These are phyloP conservation scores for Picochlorum sp. DNA, from an alignment of 139 green algal species.

Conservation along the genomic window DNA sequence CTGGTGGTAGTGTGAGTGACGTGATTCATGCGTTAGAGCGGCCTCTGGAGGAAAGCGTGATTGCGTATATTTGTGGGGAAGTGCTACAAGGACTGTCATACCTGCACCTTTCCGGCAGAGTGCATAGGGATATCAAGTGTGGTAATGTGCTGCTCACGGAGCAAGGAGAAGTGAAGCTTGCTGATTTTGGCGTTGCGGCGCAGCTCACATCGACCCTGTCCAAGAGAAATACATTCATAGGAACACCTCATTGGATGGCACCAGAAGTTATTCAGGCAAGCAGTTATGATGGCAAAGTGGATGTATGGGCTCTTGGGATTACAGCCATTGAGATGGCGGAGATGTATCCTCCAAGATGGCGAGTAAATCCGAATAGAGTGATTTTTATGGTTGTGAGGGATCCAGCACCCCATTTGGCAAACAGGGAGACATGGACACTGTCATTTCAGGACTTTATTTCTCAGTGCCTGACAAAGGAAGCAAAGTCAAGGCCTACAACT, in stretches of 20 bases:
- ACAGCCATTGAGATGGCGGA: constrained; percentile 89
- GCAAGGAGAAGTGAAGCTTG: constrained; percentile 38
- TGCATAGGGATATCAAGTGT: constrained; percentile 95
- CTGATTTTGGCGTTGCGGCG: constrained; percentile 48
- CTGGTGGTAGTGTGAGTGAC: constrained; percentile 80
- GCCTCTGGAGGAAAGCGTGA: constrained; percentile 62
- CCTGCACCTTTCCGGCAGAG: constrained; percentile 67
- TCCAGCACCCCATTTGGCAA: constrained; percentile 53
- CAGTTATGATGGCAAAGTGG: constrained; percentile 89
- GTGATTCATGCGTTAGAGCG: constrained; percentile 55
- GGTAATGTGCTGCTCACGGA: constrained; percentile 90
- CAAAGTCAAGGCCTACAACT: constrained; percentile 52
- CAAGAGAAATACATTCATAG: constrained; percentile 94
- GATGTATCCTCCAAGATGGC: constrained; percentile 66
- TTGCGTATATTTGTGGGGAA: constrained; percentile 79
- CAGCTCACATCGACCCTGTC: constrained; percentile 72
- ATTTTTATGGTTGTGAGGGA: constrained; percentile 91
- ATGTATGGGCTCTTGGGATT: constrained; percentile 90
- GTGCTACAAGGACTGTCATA: constrained; percentile 78
- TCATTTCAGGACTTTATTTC: constrained; percentile 78
- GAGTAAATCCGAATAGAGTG: constrained; percentile 85
- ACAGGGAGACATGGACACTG: constrained; percentile 59
- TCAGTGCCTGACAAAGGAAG: constrained; percentile 74
- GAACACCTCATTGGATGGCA: constrained; percentile 95
- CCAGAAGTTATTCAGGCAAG: constrained; percentile 87